Conservation (phyloP, 148 eudicot species). For the Polygonum aviculare region DNA sequence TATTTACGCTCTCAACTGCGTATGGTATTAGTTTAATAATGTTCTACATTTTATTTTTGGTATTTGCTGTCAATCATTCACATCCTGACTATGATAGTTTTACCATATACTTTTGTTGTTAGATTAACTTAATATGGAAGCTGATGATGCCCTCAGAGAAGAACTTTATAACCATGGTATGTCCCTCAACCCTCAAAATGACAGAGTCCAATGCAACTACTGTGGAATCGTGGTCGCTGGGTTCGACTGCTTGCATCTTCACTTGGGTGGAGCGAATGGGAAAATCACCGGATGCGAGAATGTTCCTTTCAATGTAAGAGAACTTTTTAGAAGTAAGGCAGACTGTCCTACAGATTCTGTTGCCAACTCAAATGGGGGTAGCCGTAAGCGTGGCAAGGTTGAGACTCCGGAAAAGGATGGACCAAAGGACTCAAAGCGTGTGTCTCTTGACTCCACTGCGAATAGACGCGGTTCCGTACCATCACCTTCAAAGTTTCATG, state of each 20-base stretch:
- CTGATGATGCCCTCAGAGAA: background rate
- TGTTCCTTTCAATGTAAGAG: slow-evolving; percentile 34
- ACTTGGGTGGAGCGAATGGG: slow-evolving; percentile 37
- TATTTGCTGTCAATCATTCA: background rate
- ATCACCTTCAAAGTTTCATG: slow-evolving; percentile 6
- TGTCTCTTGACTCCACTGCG: background rate
- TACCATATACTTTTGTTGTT: background rate
- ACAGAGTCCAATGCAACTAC: slow-evolving; percentile 38
- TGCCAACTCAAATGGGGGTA: slow-evolving; percentile 15
- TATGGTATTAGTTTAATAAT: background rate
- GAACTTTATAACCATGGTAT: slow-evolving; percentile 31
- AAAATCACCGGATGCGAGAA: slow-evolving; percentile 25
- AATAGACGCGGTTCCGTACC: background rate
- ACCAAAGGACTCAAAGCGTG: slow-evolving; percentile 14
- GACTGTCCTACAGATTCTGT: slow-evolving; percentile 10
- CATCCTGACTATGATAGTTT: background rate
- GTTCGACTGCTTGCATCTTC: slow-evolving; percentile 35
- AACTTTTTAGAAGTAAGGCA: slow-evolving; percentile 13
- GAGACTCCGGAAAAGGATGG: background rate
- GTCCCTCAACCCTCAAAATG: slow-evolving; percentile 25
- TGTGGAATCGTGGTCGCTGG: slow-evolving; percentile 46
- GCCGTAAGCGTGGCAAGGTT: slow-evolving; percentile 1
- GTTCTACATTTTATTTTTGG: background rate
- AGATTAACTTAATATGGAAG: slow-evolving; percentile 4
- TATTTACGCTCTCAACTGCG: background rate